Evolutionary conservation across 768 basidiomycete species (phyloP), one percentile per base, ranked within the genome.

Genomic region (Sporobolomyces roseus): DNA sequence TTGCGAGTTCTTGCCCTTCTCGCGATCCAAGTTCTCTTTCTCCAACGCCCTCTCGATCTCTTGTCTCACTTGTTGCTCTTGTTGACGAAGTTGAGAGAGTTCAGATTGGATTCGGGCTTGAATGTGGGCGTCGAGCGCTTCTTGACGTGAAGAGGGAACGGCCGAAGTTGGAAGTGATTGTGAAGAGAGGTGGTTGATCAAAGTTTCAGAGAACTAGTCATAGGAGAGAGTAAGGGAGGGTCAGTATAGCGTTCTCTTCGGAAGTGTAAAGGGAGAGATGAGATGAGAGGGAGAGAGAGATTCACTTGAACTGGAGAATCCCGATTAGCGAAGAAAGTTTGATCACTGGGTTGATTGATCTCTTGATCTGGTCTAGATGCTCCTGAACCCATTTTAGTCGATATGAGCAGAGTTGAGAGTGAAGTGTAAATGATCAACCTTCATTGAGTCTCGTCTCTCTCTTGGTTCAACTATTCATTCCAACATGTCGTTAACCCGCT

Each of bases 21-120:
- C 90, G 65, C 84, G 83, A 78, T 91, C 88, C 58, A 93, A 78
- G 79, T 93, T 93, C 81, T 93, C 91, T 80, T 86, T 88, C 81
- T 93, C 88, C 54, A 93, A 81, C 2, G 88, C 89, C 36, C 77
- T 80, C 75, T 89, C 87, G 38, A 93, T 91, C 79, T 90, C 84
- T 53, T 81, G 80, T 49, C 83, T 85, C 16, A 93, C 86, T 41
- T 80, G 77, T 66, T 85, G 85, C 77, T 91, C 90, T 75, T 90
- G 86, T 33, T 82, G 80, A 36, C 84, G 86, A 71, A 93, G 81
- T 46, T 83, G 83, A 33, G 82, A 78, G 23, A 91, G 80, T 77
- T 91, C 90, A 46, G 81, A 81, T 49, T 85, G 82, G 67, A 93
- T 92, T 48, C 85, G 84, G 45, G 85, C 80, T 43, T 86, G 87